These are phyloP conservation scores for Phtheirospermum japonicum DNA, from an alignment of 257 asterid species.

Conservation along the genomic window DNA sequence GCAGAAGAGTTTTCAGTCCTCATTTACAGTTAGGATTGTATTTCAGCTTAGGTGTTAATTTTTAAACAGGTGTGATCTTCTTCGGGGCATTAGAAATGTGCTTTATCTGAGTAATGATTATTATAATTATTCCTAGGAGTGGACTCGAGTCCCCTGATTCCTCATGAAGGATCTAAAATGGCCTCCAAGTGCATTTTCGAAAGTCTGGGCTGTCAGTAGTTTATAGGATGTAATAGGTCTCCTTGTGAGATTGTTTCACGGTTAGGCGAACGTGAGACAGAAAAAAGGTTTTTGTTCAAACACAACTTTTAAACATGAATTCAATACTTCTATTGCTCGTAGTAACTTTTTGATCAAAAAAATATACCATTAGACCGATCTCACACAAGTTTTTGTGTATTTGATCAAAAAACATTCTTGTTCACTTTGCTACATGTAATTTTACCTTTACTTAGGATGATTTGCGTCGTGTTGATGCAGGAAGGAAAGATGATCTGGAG, in stretches of 20 bases:
- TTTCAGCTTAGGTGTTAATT: not conserved
- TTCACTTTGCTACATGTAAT: not conserved
- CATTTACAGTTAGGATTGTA: not conserved
- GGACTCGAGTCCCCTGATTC: not conserved
- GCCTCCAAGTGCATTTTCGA: not conserved
- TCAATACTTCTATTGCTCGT: too few relatives aligned
- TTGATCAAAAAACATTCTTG: too few relatives aligned
- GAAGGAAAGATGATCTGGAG: not conserved
- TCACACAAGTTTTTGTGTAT: too few relatives aligned
- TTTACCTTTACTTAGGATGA: not conserved
- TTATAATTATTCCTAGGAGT: not conserved
- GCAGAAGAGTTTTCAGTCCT: too few relatives aligned
- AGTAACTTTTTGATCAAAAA: too few relatives aligned
- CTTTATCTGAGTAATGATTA: not conserved
- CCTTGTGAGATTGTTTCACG: too few relatives aligned
- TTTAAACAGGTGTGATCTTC: not conserved
- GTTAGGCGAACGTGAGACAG: too few relatives aligned
- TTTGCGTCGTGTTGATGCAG: not conserved
- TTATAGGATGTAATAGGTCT: not conserved
- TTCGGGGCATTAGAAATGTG: not conserved
- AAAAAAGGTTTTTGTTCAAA: too few relatives aligned
- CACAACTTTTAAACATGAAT: too few relatives aligned
- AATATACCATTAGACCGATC: too few relatives aligned
- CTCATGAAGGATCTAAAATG: not conserved
- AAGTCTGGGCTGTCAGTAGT: not conserved